Base-by-base conservation (phyloP, 495 filamentous ascomycete species). In the Penicillium macrosclerotiorum region DNA sequence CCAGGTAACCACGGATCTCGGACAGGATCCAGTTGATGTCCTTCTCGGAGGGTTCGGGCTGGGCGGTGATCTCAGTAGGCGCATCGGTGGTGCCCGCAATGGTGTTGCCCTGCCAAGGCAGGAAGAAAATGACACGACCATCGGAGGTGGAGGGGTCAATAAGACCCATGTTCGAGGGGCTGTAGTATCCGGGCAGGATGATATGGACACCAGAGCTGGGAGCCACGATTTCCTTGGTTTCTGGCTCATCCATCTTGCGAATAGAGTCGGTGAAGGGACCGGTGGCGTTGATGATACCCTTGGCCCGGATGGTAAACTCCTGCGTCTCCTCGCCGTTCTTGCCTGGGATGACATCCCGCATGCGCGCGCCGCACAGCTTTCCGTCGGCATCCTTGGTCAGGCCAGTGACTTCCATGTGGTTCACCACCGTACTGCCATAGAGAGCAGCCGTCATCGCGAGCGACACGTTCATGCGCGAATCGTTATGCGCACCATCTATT, bases 81-180 rank as follows among this genome's bases (percentile, higher is more conserved):
- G 88, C 85, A 55, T 98, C 93, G 7, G 93, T 98, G 14, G 93
- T 98, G 49, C 93, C 93, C 17, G 93, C 93, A 57, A 98, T 97
- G 20, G 93, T 98, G 71, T 98, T 98, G 36, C 93, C 93, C 69
- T 97, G 92, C 93, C 93, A 98, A 13, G 93, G 93, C 22, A 98
- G 80, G 80, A 98, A 98, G 83, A 98, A 98, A 57, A 97, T 96
- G 30, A 98, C 93, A 57, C 93, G 80, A 13, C 93, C 93, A 62
- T 98, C 93, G 0, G 92, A 96, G 0, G 93, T 97, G 8, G 80
- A 81, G 0, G 93, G 93, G 55, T 98, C 93, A 59, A 98, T 95
- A 29, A 98, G 75, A 30, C 93, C 93, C 93, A 98, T 98, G 61
- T 95, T 85, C 8, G 87, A 81, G 18, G 93, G 93, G 49, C 85